A percentile compares a stretch with the other conserved stretches of the same genome.
phyloP scores from a whole-genome alignment of 2,329 filamentous ascomycete genomes.

The Septoria linicola region DNA sequence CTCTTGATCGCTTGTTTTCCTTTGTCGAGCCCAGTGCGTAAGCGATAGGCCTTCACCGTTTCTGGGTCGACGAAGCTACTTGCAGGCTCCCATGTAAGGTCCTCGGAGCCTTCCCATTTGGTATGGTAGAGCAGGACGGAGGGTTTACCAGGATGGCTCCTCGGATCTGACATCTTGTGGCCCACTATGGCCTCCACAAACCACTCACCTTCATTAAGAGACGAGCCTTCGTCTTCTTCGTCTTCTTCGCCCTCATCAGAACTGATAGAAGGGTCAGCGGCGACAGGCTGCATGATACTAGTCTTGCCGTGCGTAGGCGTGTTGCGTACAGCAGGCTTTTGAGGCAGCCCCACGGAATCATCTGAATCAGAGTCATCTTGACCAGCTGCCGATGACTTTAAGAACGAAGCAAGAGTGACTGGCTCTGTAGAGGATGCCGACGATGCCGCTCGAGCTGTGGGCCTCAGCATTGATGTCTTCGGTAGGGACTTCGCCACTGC shows the following conservation, averaged over 20 bases:
- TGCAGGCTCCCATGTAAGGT: constrained; percentile 37
- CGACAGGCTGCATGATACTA: constrained; percentile 27
- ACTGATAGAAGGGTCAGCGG: constrained; percentile 6
- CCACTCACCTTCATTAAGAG: constrained; percentile 28
- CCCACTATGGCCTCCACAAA: constrained; percentile 34
- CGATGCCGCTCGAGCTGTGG: constrained; percentile 1
- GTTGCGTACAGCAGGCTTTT: neutral
- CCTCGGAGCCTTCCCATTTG: constrained; percentile 37
- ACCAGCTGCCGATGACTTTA: constrained; percentile 10
- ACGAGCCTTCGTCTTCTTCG: constrained; percentile 12
- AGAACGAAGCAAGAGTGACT: constrained; percentile 22
- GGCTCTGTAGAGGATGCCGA: constrained; percentile 20
- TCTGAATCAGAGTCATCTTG: constrained; percentile 14
- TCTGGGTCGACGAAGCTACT: constrained; percentile 34
- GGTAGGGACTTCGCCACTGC: constrained; percentile 1
- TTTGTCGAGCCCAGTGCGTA: constrained; percentile 22
- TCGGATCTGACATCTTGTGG: constrained; percentile 35
- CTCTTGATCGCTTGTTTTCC: constrained; percentile 6
- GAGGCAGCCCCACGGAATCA: neutral
- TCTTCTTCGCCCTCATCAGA: constrained; percentile 7
- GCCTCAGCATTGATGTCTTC: constrained; percentile 18
- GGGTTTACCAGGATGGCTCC: constrained; percentile 32
- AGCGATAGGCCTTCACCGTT: constrained; percentile 32
- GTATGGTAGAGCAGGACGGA: constrained; percentile 37
- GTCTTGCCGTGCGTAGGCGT: constrained; percentile 12